phyloP scores from a whole-genome alignment of 441 rosid species.

The Populus hybrid region DNA sequence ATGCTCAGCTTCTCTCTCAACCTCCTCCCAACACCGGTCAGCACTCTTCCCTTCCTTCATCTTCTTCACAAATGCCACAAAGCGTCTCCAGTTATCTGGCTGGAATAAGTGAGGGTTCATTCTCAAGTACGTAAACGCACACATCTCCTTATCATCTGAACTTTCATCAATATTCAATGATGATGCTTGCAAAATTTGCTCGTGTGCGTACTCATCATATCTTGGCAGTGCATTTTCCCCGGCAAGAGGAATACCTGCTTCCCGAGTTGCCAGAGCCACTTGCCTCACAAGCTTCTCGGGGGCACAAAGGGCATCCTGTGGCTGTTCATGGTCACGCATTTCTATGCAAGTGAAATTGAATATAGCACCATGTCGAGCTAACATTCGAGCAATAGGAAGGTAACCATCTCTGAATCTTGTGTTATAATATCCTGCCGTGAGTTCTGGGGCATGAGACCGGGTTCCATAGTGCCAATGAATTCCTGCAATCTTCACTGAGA shows the following conservation, averaged over 20 bases:
- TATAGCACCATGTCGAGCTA: slow-evolving; percentile 71
- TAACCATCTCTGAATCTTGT: slow-evolving; percentile 81
- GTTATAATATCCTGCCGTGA: slow-evolving; percentile 93
- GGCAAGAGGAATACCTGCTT: slow-evolving; percentile 70
- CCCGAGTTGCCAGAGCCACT: slow-evolving; percentile 66
- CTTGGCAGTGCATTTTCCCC: slow-evolving; percentile 91
- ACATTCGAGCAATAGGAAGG: slow-evolving; percentile 79
- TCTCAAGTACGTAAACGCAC: slow-evolving; percentile 87
- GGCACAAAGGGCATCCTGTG: slow-evolving; percentile 84
- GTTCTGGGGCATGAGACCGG: slow-evolving; percentile 89
- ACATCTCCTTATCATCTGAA: slow-evolving; percentile 55
- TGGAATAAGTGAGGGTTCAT: slow-evolving; percentile 78
- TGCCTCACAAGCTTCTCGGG: slow-evolving; percentile 93
- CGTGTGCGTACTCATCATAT: slow-evolving; percentile 65
- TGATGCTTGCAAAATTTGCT: slow-evolving; percentile 68
- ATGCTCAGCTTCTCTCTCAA: slow-evolving; percentile 83
- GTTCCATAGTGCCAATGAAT: slow-evolving; percentile 94
- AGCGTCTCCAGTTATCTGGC: slow-evolving; percentile 73
- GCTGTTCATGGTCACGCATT: slow-evolving; percentile 93
- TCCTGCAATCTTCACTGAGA: slow-evolving; percentile 84
- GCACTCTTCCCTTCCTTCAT: slow-evolving; percentile 73
- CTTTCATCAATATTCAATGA: slow-evolving; percentile 44
- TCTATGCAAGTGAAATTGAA: slow-evolving; percentile 94
- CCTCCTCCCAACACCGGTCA: slow-evolving; percentile 59
- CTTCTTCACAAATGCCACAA: slow-evolving; percentile 85